Evolutionary conservation across 2,329 filamentous ascomycete species (phyloP).

Genomic region (Epichloe uncinata): DNA sequence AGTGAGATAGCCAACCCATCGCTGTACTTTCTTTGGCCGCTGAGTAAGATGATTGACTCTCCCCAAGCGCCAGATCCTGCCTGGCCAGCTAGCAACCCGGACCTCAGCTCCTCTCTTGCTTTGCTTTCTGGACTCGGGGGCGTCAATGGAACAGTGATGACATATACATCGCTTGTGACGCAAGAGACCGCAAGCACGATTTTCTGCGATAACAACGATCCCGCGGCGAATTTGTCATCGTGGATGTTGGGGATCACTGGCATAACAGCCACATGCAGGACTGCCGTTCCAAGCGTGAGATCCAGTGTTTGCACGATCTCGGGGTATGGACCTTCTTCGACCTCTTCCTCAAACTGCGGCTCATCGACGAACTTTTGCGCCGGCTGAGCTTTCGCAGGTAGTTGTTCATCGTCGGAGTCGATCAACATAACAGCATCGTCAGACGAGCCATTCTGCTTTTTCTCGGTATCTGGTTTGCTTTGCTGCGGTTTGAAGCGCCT

Average conservation of each 20-base stretch:
- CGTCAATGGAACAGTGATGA: conserved; percentile 46
- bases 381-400: conserved; percentile 20
- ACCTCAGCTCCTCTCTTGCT: conserved; percentile 36
- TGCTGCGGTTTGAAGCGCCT: conserved; percentile 38
- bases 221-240: conserved; percentile 33
- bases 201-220: conserved; percentile 37
- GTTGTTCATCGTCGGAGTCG: conserved; percentile 48
- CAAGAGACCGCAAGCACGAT: conserved; percentile 50
- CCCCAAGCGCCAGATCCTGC: conserved; percentile 51
- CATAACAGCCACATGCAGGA: conserved; percentile 41
- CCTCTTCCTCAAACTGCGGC: conserved; percentile 43
- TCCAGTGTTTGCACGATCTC: conserved; percentile 48
- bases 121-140: conserved; percentile 50
- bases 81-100: conserved; percentile 36
- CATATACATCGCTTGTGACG: conserved; percentile 40
- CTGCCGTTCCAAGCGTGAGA: conserved; percentile 43
- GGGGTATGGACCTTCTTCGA: conserved; percentile 36
- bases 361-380: conserved; percentile 33
- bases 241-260: conserved; percentile 36
- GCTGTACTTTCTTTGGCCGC: conserved; percentile 38
- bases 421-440: conserved; percentile 48
- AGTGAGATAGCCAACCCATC: conserved; percentile 44
- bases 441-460: conserved; percentile 37
- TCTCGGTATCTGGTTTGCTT: conserved; percentile 19
- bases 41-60: conserved; percentile 40